Base-by-base conservation (phyloP, 2,329 filamentous ascomycete genomes). In the Epichloe elymi region DNA sequence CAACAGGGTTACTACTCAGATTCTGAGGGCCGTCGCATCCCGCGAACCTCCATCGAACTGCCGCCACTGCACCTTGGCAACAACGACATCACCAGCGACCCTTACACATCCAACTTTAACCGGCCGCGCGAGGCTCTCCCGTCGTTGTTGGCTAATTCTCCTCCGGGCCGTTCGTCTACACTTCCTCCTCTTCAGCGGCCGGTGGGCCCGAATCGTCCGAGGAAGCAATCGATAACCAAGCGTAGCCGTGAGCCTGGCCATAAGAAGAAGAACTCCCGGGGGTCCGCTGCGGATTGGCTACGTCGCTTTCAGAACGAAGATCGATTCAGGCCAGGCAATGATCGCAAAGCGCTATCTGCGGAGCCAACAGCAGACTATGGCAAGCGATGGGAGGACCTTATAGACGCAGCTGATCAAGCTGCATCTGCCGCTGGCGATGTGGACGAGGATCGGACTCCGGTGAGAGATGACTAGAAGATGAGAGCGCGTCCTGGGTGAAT, bases 321-420 rank as follows among this genome's bases (percentile, higher is more conserved):
- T 51, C 78, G 85, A 55, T 74, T 88, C 56, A 84, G 85, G 55
- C 72, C 74, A 12, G 73, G 73, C 52, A 82, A 84, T 59, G 82
- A 88, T 60, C 79, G 87, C 55, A 95, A 95, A 69, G 87, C 88
- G 51, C 79, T 86, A 58, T 95, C 88, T 15, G 87, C 87, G 41
- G 91, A 96, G 67, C 89, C 90, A 23, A 79, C 84, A 51, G 82
- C 80, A 19, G 84, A 86, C 53, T 86, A 86, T 68, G 89, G 88
- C 57, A 95, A 93, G 70, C 79, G 91, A 61, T 97, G 91, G 93
- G 88, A 95, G 67, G 91, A 97, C 67, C 75, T 97, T 54, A 94
- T 97, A 57, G 90, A 96, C 67, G 91, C 91, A 49, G 91, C 87
- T 38, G 69, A 70, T 54, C 68, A 71, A 51, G 70, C 78, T 50